These are phyloP conservation scores for Clonostachys solani DNA, from an alignment of 2,329 filamentous ascomycete species.

Conservation along the genomic window DNA sequence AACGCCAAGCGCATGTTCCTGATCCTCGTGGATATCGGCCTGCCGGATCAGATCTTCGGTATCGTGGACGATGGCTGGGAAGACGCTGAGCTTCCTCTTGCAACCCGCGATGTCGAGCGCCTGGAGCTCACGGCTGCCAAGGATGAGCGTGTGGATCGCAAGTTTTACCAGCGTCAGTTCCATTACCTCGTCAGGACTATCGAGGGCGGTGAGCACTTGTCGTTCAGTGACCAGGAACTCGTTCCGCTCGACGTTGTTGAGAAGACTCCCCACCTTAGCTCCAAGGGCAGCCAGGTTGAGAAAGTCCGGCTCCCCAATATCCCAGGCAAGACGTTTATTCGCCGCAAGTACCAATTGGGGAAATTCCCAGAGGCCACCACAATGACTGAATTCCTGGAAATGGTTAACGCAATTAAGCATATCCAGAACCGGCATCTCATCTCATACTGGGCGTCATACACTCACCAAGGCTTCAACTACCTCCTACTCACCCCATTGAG, in stretches of 20 bases:
- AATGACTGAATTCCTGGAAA: conserved; percentile 56
- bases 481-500: conserved; percentile 62
- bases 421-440: conserved; percentile 65
- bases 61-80: conserved; percentile 75
- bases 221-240: conserved; percentile 63
- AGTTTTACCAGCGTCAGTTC: conserved; percentile 68
- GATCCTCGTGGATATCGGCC: conserved; percentile 63
- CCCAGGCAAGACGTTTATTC: conserved; percentile 48
- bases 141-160: conserved; percentile 61
- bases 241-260: conserved; percentile 67
- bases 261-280: conserved; percentile 39
- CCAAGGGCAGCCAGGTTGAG: conserved; percentile 38
- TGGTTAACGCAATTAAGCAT: conserved; percentile 53
- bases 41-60: conserved; percentile 71
- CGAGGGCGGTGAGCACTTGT: conserved; percentile 53
- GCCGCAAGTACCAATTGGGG: conserved; percentile 53
- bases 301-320: conserved; percentile 60
- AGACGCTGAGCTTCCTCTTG: conserved; percentile 69
- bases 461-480: conserved; percentile 58
- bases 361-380: background rate
- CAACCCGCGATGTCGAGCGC: conserved; percentile 59
- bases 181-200: conserved; percentile 64
- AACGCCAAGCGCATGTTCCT: conserved; percentile 69
- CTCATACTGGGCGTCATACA: conserved; percentile 69
- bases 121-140: conserved; percentile 55